A percentile compares a stretch with the other conserved stretches of the same genome.
Evolutionary conservation across 495 filamentous ascomycete genomes (phyloP).

Genomic region (Aspergillus saccharolyticus): DNA sequence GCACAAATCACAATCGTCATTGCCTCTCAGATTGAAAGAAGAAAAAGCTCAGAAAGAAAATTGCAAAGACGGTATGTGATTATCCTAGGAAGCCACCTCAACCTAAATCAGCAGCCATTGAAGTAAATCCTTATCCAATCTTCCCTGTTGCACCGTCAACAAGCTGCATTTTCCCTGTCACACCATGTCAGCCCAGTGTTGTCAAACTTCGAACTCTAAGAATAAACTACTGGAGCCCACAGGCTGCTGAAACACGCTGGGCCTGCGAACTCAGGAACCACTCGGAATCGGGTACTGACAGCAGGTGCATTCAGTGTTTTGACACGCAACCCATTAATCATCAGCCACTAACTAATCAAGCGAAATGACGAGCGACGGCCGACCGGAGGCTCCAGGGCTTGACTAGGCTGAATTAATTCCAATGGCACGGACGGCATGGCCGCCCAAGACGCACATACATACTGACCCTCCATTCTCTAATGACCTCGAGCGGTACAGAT

Average conservation of each 20-base stretch:
- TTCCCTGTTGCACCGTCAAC: neutral
- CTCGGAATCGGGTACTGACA: neutral
- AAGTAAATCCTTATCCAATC: constrained; percentile 1
- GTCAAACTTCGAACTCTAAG: constrained; percentile 1
- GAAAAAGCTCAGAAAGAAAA: neutral
- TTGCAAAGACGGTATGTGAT: neutral
- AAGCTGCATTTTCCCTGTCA: neutral
- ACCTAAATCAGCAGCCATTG: neutral
- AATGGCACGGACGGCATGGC: neutral
- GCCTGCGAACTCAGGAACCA: neutral
- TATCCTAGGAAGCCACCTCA: neutral
- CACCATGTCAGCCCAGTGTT: neutral
- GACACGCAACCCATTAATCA: neutral
- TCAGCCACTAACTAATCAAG: neutral
- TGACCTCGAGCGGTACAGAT: neutral
- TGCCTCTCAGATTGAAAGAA: neutral
- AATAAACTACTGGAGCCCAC: constrained; percentile 4
- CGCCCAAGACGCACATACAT: neutral
- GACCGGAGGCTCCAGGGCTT: neutral
- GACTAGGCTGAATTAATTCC: neutral
- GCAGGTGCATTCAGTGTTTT: neutral
- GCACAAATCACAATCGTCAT: neutral
- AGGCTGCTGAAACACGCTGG: neutral
- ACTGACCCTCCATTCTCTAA: too few relatives aligned
- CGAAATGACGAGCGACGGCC: constrained; percentile 2